Evolutionary conservation across 192 early-diverging fungal species (phyloP), one percentile per base, ranked within the genome.

Genomic region (Coemansia sp.): DNA sequence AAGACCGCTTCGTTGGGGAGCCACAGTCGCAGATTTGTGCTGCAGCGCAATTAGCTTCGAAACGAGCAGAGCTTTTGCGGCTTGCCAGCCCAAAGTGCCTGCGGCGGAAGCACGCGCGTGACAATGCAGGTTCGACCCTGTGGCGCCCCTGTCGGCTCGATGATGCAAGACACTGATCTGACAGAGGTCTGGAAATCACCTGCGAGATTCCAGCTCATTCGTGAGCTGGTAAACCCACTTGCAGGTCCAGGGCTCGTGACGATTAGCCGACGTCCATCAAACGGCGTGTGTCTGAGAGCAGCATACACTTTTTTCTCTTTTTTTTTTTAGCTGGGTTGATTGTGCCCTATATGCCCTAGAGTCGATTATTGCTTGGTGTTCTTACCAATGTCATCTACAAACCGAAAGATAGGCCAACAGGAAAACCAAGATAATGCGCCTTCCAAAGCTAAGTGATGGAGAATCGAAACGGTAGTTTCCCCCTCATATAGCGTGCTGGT

Each of bases 231-330:
- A 80, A 80, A 73, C 76, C 76, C 67, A 63, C 71, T 63, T 39
- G 60, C 60, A 54, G 62, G 67, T 46, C 71, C 62, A 53, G 64
- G 53, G 57, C n/a, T 73, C 76, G 70, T 64, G 76, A 70, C 46
- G 76, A 74, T 36, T 40, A 48, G n/a, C 55, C 24, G 63, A 63
- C 76, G 62, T 29, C 67, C 19, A 26, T 52, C 12, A 50, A 43
- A 42, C 48, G 60, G 39, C 62, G 76, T 67, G 76, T 74, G 76
- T 80, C 76, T 80, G 76, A 80, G 70, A 60, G 76, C 70, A 40
- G 2, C 21, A 2, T 44, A 4, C 2, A 34, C 34, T 53, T 32
- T 7, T 8, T 22, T 12, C 4, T 9, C 27, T 33, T 0, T 18
- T 21, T 53, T 34, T 50, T 50, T 12, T 50, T n/a, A n/a, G n/a